Conservation (phyloP, 75 land plant species). For the Selaginella tamariscina region DNA sequence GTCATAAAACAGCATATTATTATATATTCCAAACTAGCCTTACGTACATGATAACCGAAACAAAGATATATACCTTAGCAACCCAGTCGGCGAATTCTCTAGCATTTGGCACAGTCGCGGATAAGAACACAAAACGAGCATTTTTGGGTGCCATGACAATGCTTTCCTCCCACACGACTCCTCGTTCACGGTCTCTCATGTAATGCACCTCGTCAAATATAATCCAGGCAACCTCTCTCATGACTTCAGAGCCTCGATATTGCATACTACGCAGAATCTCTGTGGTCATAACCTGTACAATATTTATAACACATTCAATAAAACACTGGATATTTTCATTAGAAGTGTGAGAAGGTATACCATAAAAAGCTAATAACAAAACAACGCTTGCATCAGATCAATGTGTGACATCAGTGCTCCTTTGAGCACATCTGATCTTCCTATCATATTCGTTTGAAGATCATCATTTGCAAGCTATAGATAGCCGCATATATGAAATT, state of each 20-base stretch:
- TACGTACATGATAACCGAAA: neutral
- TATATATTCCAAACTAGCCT: neutral
- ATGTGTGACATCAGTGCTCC: neutral
- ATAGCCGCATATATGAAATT: neutral
- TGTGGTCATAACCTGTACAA: slow-evolving; percentile 89
- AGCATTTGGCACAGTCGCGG: slow-evolving; percentile 11
- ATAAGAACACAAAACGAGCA: slow-evolving; percentile 8
- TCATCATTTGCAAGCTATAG: neutral
- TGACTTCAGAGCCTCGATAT: slow-evolving; percentile 89
- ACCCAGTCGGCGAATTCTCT: slow-evolving; percentile 5
- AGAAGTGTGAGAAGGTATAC: neutral
- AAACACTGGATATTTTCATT: neutral
- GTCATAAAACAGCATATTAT: neutral
- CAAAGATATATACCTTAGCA: slow-evolving; percentile 1
- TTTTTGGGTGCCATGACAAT: slow-evolving; percentile 12
- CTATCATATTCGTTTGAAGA: neutral
- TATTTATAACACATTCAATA: neutral
- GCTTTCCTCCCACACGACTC: slow-evolving; percentile 33
- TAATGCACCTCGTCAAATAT: slow-evolving; percentile 99
- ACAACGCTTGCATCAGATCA: neutral
- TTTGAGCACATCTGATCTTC: neutral
- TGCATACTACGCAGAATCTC: slow-evolving; percentile 99
- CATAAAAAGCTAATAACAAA: neutral
- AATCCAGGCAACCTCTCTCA: slow-evolving; percentile 94
- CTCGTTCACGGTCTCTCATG: slow-evolving; percentile 96